These are phyloP conservation scores for Alternaria angustiovoidea DNA, from an alignment of 2,329 filamentous ascomycete species.

Conservation along the genomic window DNA sequence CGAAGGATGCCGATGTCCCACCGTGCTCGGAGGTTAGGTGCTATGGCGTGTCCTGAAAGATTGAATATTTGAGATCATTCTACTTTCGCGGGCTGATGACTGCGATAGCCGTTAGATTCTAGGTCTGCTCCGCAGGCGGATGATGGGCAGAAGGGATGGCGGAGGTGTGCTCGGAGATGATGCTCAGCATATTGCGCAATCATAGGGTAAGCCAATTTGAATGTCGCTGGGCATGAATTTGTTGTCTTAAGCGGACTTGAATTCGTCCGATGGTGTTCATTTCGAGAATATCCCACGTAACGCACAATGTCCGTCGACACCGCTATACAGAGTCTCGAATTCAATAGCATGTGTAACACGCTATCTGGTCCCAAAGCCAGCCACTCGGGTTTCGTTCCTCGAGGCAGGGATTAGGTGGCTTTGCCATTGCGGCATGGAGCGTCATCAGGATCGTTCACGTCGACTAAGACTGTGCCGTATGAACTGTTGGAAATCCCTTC, in stretches of 20 bases:
- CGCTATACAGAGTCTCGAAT: neutral
- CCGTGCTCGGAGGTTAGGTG: neutral
- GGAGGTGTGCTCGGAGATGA: neutral
- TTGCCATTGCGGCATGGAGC: neutral
- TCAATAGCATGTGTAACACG: neutral
- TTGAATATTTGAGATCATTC: neutral
- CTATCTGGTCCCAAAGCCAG: neutral
- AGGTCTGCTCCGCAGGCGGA: neutral
- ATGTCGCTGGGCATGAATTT: neutral
- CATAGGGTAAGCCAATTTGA: neutral
- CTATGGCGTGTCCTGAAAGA: neutral
- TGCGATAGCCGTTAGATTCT: conserved; percentile 1
- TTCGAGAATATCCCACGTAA: neutral
- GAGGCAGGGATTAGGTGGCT: neutral
- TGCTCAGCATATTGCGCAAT: neutral
- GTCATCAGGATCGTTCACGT: neutral
- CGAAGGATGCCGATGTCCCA: neutral
- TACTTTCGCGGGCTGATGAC: neutral
- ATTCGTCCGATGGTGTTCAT: neutral
- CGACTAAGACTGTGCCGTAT: neutral
- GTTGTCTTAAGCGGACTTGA: neutral
- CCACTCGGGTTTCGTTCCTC: neutral
- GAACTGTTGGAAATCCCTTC: conserved; percentile 1
- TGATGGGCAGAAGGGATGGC: neutral
- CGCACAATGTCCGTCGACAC: neutral